Evolutionary conservation across 495 filamentous ascomycete species (phyloP).

Genomic region (Podospora comata): DNA sequence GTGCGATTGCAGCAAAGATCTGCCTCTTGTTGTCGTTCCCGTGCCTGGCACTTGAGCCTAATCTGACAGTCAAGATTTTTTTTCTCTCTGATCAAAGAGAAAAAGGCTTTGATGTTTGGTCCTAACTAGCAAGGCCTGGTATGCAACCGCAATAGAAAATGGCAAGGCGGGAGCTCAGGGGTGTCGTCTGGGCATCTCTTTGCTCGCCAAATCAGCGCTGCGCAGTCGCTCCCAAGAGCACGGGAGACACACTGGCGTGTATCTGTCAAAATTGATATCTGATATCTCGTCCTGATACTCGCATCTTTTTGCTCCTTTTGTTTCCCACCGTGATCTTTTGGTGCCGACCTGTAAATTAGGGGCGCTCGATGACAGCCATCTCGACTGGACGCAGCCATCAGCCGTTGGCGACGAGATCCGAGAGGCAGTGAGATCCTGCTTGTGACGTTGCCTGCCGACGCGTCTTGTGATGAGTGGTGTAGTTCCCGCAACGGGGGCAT

Average conservation of each 20-base stretch:
- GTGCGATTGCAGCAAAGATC: conserved; percentile 5
- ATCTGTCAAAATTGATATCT: conserved; percentile 2
- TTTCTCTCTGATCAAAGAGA: background rate
- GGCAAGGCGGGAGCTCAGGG: conserved; percentile 3
- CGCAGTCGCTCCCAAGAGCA: background rate
- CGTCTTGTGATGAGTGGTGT: background rate
- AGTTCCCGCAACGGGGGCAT: background rate
- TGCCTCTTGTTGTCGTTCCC: background rate
- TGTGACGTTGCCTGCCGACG: background rate
- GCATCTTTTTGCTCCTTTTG: conserved; percentile 1
- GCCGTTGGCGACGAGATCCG: background rate
- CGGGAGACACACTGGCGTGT: background rate
- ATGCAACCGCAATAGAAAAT: conserved; percentile 1
- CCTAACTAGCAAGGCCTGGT: background rate
- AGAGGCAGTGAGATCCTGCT: background rate
- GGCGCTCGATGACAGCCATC: conserved; percentile 1
- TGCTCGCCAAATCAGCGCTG: background rate
- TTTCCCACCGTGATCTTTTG: background rate
- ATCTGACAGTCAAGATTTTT: background rate
- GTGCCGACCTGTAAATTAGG: background rate
- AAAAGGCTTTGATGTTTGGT: background rate
- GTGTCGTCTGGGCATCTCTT: background rate
- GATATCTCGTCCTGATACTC: conserved; percentile 1
- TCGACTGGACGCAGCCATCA: background rate
- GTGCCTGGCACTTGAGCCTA: background rate